Base-by-base conservation (phyloP, 2,329 filamentous ascomycete genomes). In the Aspergillus uvarum region DNA sequence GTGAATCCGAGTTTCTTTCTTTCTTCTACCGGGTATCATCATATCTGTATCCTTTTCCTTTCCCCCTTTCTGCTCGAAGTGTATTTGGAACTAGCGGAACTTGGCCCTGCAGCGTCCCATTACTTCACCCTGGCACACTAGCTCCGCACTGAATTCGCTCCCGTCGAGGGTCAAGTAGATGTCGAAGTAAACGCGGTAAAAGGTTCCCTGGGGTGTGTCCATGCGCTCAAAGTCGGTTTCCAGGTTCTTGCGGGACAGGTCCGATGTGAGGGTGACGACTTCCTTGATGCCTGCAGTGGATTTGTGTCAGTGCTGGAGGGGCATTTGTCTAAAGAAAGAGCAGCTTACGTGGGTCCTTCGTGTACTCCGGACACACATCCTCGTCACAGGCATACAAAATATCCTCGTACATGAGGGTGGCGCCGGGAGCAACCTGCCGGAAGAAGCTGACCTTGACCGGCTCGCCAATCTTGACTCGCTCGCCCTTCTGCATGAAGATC, bases 221-320 rank as follows among this genome's bases (percentile, higher is more conserved):
- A 98, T 98, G 74, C 95, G 88, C 80, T 99, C 95, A 72, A 99
- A 99, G 77, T 99, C 95, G 80, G 97, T 98, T 78, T 99, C 95
- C 12, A 99, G 88, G 75, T 98, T 98, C 84, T 98, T 99, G 70
- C 94, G 89, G 52, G 93, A 97, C 59, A 99, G 84, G 75, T 99
- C 95, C 2, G 94, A 98, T 2, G 95, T 98, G 54, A 99, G 87
- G 1, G 95, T 99, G 65, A 98, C 95, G 59, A 98, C 92, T 79
- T 98, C 95, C 85, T 98, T 98, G 85, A 98, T 98, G 68, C 93
- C 94, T 97, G 67, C 64, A 62, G 42, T 12, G 51, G 26, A 29
- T 29, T 29, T 44, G 32, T 50, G 35, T 54, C 38, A 56, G n/a
- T 22, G 14, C 19, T 2, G 22, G 8, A 47, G n/a, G 38, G 22